Percentiles rank a stretch among this genome's conserved stretches.
Evolutionary conservation across 345 rosid genomes (phyloP).

Genomic region (Acer yangbiense): DNA sequence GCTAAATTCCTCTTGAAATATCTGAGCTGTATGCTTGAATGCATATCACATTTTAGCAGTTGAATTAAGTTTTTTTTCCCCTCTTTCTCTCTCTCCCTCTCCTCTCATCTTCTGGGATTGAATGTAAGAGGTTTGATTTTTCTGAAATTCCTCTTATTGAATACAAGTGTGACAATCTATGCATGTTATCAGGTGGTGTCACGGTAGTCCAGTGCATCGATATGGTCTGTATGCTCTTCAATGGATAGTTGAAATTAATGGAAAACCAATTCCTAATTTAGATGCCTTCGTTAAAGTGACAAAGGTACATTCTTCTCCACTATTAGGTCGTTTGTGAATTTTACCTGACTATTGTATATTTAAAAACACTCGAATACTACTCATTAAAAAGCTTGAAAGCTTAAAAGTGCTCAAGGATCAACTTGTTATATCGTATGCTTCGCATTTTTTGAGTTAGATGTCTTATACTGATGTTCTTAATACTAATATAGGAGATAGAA

Average conservation of each 20-base stretch:
- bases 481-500: constrained; percentile 58
- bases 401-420: not conserved
- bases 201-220: constrained; percentile 91
- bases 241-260: constrained; percentile 95
- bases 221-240: constrained; percentile 86
- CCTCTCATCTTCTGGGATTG: no score
- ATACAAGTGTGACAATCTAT: not conserved
- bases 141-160: not conserved
- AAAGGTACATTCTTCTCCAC: constrained; percentile 52
- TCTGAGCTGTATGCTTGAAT: no score
- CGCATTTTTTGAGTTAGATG: not conserved
- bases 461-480: not conserved
- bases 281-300: constrained; percentile 70
- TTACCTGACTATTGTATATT: not conserved
- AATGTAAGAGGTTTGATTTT: no score
- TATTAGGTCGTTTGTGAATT: not conserved
- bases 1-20: no score
- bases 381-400: not conserved
- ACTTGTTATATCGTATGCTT: not conserved
- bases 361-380: not conserved
- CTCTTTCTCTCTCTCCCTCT: no score
- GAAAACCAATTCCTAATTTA: constrained; percentile 78
- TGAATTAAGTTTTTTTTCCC: no score
- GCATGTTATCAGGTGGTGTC: constrained; percentile 64
- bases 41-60: no score